Conservation (phyloP, 306 rosid species). For the Ormosia semicastrata region DNA sequence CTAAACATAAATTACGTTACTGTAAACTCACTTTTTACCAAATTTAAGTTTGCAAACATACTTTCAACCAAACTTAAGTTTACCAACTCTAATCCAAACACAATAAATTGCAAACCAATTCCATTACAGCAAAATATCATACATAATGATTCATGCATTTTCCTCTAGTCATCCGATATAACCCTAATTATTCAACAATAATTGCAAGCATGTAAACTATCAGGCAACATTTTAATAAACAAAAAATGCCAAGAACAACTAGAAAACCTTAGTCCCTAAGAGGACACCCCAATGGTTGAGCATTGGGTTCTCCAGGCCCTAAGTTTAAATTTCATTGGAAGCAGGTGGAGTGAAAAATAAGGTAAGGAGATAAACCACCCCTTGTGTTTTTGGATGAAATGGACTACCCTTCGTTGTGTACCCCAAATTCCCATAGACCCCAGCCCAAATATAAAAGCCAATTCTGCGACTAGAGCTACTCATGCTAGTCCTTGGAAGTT, state of each 20-base stretch:
- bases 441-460: neutral
- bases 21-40: too few relatives aligned
- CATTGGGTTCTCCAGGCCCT: neutral
- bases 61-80: too few relatives aligned
- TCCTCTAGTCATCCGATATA: conserved; percentile 6
- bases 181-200: neutral
- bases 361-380: neutral
- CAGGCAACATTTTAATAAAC: neutral
- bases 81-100: too few relatives aligned
- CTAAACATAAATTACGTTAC: too few relatives aligned
- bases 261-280: neutral
- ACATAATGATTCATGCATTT: neutral
- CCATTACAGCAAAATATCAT: conserved; percentile 4
- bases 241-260: neutral
- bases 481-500: too few relatives aligned
- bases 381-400: neutral
- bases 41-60: too few relatives aligned
- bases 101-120: neutral
- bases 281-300: neutral
- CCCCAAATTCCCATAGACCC: neutral
- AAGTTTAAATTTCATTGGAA: neutral
- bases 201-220: neutral
- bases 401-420: neutral
- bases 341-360: neutral
- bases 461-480: neutral